Evolutionary conservation across 345 rosid genomes (phyloP), one percentile per base, ranked within the genome.

Genomic region (Ceriops zippeliana): DNA sequence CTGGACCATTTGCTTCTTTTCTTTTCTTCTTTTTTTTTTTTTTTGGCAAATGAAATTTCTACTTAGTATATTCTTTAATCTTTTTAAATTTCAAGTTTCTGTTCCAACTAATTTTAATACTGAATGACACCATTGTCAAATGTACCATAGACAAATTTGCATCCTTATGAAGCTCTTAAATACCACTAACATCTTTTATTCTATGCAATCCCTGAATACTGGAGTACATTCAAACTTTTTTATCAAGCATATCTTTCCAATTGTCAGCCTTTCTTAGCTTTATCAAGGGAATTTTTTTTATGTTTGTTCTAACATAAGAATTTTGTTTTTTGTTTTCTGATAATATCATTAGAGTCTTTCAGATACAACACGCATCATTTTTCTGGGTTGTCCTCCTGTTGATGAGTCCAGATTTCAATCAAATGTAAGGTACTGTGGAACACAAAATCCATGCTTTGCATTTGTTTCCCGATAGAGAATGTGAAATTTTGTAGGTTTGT

Each of bases 301-400:
- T 52, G 11, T 27, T 66, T 53, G 19, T 63, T 76, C 74, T 74
- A 35, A 77, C 53, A 9, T 26, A 1, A 34, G 37, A 34, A 34
- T 34, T 34, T 2, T 11, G 15, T 42, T 42, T 42, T 42, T 13
- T 2, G 17, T 2, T 62, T 27, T 74, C 37, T 71, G 27, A 71
- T 59, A 52, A 71, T 38, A 15, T 38, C 16, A 38, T 53, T 83
- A 95, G 99, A 81, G 90, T 76, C 96, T 95, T 74, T 90, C 98
- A 13, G 85, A 79, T 56, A 65, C 84, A 6, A 86, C 76, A 0
- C 91, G 89, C 51, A 66, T 92, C 60, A 75, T 96, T 74, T 80
- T 92, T 72, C 89, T 92, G 65, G 90, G 83, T 56, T 80, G 86
- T 58, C 96, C 98, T 73, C 99, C 99, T 5, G 98, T 96, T 28